Evolutionary conservation across 345 rosid species (phyloP), one percentile per base, ranked within the genome.

Genomic region (Eucalyptus lansdowneana): DNA sequence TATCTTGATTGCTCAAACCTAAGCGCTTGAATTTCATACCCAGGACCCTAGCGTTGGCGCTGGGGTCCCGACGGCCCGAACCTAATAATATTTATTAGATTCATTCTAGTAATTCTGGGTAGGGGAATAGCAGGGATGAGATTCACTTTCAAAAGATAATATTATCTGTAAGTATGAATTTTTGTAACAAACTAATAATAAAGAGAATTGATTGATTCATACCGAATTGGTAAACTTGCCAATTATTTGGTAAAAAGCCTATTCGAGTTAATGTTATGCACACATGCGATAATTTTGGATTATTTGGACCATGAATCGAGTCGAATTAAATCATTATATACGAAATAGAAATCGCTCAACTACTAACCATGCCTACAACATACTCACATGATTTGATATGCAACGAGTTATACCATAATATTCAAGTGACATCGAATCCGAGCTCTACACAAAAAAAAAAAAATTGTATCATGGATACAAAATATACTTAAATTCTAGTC

Each of bases 321-420:
- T 69, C 14, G 1, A 69, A 37, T 69, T 37, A 19, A 34, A 17
- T 34, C 2, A 2, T 69, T 9, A 69, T 5, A 69, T 37, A 34
- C 4, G 4, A 34, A 69, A 16, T 1, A 16, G 1, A 6, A 34
- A 34, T 37, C 2, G 7, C 21, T 72, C 25, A 0, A 21, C 25
- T 72, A 10, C 25, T 3, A 19, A 34, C 8, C 14, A 3, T 6
- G 25, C 45, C 25, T 17, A 17, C 80, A 19, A 3, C 44, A 19
- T 34, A 2, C 7, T 69, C 11, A 3, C 7, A 2, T 8, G 25
- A 72, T 1, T 34, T 72, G 25, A 5, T 37, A 19, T 37, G 25
- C 42, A 19, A 34, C 14, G 25, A 72, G 44, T 17, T 22, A 0
- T 22, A 19, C 0, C 31, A 31, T 67, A 69, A 65, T 69, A 69